A percentile compares a stretch with the other conserved stretches of the same genome.
These are phyloP conservation scores for Fraxinus cuspidata DNA, from an alignment of 257 asterid genomes.

Conservation along the genomic window DNA sequence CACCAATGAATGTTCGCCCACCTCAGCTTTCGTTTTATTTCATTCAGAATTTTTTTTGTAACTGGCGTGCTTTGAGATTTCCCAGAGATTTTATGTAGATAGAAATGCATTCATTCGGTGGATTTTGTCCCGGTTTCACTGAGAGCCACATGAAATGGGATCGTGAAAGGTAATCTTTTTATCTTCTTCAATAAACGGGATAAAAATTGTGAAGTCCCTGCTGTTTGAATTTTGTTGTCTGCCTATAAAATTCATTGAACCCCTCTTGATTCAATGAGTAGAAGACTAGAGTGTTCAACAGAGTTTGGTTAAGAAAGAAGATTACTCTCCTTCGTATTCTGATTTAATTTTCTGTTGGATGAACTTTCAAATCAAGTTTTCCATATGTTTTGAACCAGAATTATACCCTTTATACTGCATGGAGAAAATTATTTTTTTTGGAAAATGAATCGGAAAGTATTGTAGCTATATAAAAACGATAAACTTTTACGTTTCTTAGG, in stretches of 20 bases:
- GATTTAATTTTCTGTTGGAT: no score
- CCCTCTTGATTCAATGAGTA: not conserved
- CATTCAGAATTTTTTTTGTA: no score
- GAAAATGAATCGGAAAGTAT: not conserved
- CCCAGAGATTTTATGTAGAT: no score
- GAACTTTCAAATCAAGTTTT: not conserved
- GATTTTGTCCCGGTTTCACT: no score
- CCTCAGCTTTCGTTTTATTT: not conserved
- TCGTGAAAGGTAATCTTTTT: no score
- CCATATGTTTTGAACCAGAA: not conserved
- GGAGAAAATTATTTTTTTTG: not conserved
- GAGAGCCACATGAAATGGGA: no score
- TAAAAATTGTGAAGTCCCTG: no score
- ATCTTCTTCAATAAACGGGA: not conserved
- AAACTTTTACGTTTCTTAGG: not conserved
- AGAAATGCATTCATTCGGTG: no score
- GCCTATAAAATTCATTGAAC: no score
- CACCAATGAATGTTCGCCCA: not conserved
- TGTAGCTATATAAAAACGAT: not conserved
- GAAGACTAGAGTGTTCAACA: not conserved
- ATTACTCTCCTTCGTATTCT: not conserved
- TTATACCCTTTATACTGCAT: not conserved
- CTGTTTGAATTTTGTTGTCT: no score
- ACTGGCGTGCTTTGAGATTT: no score
- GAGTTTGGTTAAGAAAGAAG: no score